Conservation (phyloP, 78 protist species). For the Dictyostelium capitatum region DNA sequence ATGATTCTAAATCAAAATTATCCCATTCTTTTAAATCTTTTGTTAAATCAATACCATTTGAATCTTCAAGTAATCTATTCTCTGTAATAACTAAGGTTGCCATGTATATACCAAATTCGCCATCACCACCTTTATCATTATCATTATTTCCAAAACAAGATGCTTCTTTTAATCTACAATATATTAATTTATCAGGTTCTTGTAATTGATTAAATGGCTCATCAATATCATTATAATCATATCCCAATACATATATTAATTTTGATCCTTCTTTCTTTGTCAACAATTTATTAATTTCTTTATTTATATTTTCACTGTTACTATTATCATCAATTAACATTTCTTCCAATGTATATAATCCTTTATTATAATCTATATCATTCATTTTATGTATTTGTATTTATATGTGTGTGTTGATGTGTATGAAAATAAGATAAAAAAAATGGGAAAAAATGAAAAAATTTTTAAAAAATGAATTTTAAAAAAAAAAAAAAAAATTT, state of each 20-base stretch:
- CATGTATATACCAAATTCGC: neutral
- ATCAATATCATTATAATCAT: neutral
- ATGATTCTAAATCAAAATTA: neutral
- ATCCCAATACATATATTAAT: neutral
- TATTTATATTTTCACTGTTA: neutral
- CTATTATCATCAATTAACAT: neutral
- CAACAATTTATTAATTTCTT: neutral
- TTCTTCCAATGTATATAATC: constrained; percentile 2
- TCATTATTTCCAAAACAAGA: too few relatives aligned
- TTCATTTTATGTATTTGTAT: neutral
- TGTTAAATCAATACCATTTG: neutral
- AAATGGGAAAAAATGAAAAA: neutral
- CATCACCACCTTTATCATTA: too few relatives aligned
- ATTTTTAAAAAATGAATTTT: neutral
- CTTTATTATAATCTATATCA: constrained; percentile 20
- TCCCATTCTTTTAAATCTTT: constrained; percentile 9
- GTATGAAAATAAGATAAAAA: neutral
- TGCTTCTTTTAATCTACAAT: neutral
- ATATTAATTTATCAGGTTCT: neutral
- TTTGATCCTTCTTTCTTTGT: neutral
- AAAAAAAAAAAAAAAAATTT: neutral
- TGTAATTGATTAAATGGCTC: neutral
- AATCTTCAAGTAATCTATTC: neutral
- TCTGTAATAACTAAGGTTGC: neutral
- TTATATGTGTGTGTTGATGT: neutral